phyloP scores from a whole-genome alignment of 495 filamentous ascomycete species.

The Tuber calosporum region DNA sequence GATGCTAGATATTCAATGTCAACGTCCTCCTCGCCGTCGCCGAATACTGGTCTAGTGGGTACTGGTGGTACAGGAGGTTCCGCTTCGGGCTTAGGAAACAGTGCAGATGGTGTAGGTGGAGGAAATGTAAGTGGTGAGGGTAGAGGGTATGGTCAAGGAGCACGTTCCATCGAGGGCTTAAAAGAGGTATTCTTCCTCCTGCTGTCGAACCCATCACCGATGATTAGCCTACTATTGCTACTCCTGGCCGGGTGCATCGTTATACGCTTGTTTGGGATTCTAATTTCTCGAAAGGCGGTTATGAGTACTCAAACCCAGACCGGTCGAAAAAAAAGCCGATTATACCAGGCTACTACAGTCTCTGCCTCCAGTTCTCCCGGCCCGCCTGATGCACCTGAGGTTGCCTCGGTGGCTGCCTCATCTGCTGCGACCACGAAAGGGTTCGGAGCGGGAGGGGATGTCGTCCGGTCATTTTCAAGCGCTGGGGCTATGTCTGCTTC shows the following conservation, averaged over 20 bases:
- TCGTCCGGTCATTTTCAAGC: slow-evolving; percentile 11
- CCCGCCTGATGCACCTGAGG: slow-evolving; percentile 8
- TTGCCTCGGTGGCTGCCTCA: background rate
- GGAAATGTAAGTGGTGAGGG: slow-evolving; percentile 24
- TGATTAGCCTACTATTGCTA: slow-evolving; percentile 34
- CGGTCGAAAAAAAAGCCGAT: slow-evolving; percentile 35
- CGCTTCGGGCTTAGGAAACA: slow-evolving; percentile 5
- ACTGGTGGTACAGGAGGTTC: slow-evolving; percentile 12
- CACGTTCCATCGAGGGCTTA: slow-evolving; percentile 38
- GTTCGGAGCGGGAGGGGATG: slow-evolving; percentile 16
- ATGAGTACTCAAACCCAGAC: slow-evolving; percentile 36
- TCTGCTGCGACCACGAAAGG: background rate
- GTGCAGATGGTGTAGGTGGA: slow-evolving; percentile 8
- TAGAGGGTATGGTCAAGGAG: slow-evolving; percentile 26
- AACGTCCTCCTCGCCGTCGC: slow-evolving; percentile 20
- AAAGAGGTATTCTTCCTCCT: slow-evolving; percentile 43
- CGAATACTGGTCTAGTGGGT: slow-evolving; percentile 22
- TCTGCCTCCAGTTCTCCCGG: slow-evolving; percentile 27
- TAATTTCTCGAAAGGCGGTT: slow-evolving; percentile 42
- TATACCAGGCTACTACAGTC: slow-evolving; percentile 35
- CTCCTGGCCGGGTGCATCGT: slow-evolving; percentile 34
- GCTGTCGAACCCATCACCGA: slow-evolving; percentile 34
- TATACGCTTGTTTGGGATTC: slow-evolving; percentile 38
- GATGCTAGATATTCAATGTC: slow-evolving; percentile 34
- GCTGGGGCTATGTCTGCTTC: slow-evolving; percentile 11